These are phyloP conservation scores for Thielaviopsis populi DNA, from an alignment of 2,329 filamentous ascomycete genomes.

Conservation along the genomic window DNA sequence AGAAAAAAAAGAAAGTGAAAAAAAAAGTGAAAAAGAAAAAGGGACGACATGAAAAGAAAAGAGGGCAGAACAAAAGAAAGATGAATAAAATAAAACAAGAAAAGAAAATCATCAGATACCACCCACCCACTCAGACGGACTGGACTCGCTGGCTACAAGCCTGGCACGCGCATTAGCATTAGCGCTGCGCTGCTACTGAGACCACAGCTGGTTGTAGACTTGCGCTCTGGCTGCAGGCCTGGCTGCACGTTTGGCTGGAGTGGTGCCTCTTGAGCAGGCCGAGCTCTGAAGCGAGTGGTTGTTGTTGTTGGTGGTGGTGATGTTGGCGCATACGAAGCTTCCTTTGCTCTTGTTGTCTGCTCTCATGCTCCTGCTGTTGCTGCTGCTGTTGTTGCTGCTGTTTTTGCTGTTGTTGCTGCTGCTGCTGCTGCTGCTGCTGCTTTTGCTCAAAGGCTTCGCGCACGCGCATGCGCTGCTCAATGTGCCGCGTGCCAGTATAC, in stretches of 20 bases:
- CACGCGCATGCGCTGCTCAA: conserved; percentile 18
- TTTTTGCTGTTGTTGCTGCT: conserved; percentile 3
- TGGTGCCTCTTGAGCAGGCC: background rate
- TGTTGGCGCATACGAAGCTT: background rate
- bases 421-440: background rate
- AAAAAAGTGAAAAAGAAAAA: conserved; percentile 3
- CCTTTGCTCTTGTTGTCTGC: conserved; percentile 1
- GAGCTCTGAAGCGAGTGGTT: background rate
- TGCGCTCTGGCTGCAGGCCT: background rate
- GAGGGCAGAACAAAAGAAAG: conserved; percentile 4
- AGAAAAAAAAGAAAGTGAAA: conserved; percentile 4
- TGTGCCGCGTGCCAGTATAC: conserved; percentile 51
- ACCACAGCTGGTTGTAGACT: background rate
- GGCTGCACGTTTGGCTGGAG: background rate
- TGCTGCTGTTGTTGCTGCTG: background rate
- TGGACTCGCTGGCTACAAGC: background rate
- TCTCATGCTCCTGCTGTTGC: background rate
- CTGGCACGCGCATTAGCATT: background rate
- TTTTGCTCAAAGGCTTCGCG: conserved; percentile 8
- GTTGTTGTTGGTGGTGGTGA: background rate
- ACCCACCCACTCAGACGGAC: background rate
- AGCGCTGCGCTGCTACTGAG: background rate
- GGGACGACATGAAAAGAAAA: conserved; percentile 3
- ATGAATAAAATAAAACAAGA: conserved; percentile 9
- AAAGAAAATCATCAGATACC: background rate